Evolutionary conservation across 192 early-diverging fungal genomes (phyloP).

Genomic region (Dispira parvispora): DNA sequence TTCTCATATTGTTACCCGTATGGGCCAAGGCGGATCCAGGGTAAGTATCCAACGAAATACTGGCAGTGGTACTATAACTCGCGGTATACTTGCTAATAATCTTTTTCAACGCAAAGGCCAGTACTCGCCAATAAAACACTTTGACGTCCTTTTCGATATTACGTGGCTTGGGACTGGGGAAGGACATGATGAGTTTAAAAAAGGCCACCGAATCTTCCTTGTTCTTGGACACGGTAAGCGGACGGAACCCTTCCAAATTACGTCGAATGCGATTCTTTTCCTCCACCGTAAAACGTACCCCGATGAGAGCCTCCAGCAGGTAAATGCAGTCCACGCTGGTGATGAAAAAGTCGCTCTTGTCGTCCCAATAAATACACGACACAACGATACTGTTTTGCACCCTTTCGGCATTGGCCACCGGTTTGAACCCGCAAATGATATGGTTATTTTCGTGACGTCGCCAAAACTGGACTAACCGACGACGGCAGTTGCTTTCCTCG

Average conservation of each 20-base stretch:
- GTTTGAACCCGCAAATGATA: slow-evolving; percentile 44
- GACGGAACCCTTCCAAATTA: slow-evolving; percentile 66
- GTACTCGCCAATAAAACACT: slow-evolving; percentile 60
- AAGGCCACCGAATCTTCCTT: slow-evolving; percentile 61
- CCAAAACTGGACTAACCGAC: slow-evolving; percentile 61
- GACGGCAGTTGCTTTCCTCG: slow-evolving; percentile 42
- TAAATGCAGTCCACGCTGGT: slow-evolving; percentile 68
- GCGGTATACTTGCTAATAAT: slow-evolving; percentile 52
- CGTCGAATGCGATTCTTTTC: slow-evolving; percentile 79
- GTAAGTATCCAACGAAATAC: neutral
- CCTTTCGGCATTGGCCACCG: slow-evolving; percentile 35
- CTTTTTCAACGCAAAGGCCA: slow-evolving; percentile 54
- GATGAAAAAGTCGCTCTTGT: slow-evolving; percentile 54
- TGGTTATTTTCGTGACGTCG: slow-evolving; percentile 42
- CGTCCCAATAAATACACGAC: slow-evolving; percentile 67
- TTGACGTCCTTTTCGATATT: slow-evolving; percentile 86
- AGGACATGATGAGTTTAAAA: slow-evolving; percentile 70
- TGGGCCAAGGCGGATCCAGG: no score
- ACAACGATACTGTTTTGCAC: slow-evolving; percentile 50
- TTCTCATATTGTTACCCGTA: no score
- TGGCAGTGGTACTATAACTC: slow-evolving; percentile 8
- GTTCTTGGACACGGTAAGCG: slow-evolving; percentile 58
- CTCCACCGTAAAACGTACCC: slow-evolving; percentile 57
- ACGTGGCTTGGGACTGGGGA: slow-evolving; percentile 62
- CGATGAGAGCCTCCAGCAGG: slow-evolving; percentile 54